These are phyloP conservation scores for Kluyveromyces nonfermentans DNA, from an alignment of 805 yeast genomes.

Conservation along the genomic window DNA sequence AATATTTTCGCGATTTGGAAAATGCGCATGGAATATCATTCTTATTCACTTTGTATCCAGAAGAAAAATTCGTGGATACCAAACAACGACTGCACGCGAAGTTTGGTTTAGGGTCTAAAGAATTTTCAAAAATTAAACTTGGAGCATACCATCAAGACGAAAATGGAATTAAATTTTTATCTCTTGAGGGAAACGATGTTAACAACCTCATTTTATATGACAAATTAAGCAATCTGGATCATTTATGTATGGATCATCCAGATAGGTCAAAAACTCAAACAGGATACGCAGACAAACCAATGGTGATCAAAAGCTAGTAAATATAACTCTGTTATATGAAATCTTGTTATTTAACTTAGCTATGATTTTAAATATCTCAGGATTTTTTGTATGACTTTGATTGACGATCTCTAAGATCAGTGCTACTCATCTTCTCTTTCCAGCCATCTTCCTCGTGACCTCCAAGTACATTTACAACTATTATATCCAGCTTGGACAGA, in stretches of 20 bases:
- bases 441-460: slow-evolving; percentile 46
- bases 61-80: slow-evolving; percentile 56
- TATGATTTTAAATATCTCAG: background rate
- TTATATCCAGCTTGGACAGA: slow-evolving; percentile 41
- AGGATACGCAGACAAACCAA: slow-evolving; percentile 45
- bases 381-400: background rate
- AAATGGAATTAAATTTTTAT: slow-evolving; percentile 29
- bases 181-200: slow-evolving; percentile 37
- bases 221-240: slow-evolving; percentile 40
- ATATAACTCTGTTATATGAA: background rate
- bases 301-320: slow-evolving; percentile 39
- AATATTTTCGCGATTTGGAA: slow-evolving; percentile 61
- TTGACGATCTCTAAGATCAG: slow-evolving; percentile 49
- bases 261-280: slow-evolving; percentile 60
- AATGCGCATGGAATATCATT: slow-evolving; percentile 80
- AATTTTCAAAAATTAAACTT: slow-evolving; percentile 66
- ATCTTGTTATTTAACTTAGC: background rate
- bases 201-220: slow-evolving; percentile 41
- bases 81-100: slow-evolving; percentile 55
- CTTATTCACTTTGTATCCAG: slow-evolving; percentile 58
- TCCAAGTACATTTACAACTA: slow-evolving; percentile 58
- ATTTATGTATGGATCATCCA: slow-evolving; percentile 78
- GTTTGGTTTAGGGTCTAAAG: slow-evolving; percentile 70
- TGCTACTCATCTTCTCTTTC: slow-evolving; percentile 75
- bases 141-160: slow-evolving; percentile 26